Evolutionary conservation across 2,329 filamentous ascomycete genomes (phyloP).

Genomic region (Diaporthe longicolla): DNA sequence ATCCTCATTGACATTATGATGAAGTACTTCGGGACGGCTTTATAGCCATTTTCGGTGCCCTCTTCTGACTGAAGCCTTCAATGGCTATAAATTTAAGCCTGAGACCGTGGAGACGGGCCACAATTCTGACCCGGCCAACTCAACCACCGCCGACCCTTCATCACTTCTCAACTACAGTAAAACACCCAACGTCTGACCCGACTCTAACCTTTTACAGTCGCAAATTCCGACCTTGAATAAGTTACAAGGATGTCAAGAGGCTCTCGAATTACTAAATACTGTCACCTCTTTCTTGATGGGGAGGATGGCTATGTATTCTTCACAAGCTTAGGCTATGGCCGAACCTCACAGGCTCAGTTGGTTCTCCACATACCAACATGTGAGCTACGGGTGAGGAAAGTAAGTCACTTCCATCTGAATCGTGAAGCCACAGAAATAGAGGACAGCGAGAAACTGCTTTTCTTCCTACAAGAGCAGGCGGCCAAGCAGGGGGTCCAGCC

Average conservation of each 20-base stretch:
- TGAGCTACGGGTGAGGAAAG: conserved; percentile 17
- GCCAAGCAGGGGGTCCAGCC: neutral
- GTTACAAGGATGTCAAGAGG: neutral
- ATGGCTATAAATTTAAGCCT: no score
- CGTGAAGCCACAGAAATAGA: neutral
- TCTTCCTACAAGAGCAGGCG: neutral
- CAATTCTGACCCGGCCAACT: no score
- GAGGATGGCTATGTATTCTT: conserved; percentile 7
- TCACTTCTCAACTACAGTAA: neutral
- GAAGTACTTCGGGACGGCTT: no score
- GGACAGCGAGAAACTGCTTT: neutral
- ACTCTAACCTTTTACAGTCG: neutral
- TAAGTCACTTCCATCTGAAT: neutral
- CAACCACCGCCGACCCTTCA: neutral
- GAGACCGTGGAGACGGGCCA: no score
- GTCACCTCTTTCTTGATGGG: conserved; percentile 2
- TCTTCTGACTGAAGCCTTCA: no score
- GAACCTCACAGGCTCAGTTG: neutral
- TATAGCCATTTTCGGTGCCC: no score
- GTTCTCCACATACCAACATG: neutral
- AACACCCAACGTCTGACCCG: neutral
- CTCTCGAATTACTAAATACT: neutral
- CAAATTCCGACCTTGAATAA: no score
- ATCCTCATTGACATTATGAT: no score
- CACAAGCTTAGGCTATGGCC: neutral